These are phyloP conservation scores for Penicillium sp. DNA, from an alignment of 2,329 filamentous ascomycete genomes.

Conservation along the genomic window DNA sequence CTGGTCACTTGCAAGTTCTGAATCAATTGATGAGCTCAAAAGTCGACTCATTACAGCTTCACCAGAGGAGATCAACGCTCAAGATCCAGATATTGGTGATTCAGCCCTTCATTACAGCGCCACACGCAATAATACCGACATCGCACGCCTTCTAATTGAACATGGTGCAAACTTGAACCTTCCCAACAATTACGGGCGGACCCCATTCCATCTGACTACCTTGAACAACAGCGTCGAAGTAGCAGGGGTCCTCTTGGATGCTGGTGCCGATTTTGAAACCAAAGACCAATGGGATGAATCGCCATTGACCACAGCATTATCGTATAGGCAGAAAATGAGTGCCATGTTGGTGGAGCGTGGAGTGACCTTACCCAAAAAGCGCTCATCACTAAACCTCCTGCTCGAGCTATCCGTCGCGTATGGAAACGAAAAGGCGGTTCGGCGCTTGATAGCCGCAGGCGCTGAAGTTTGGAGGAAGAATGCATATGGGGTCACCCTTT, in stretches of 20 bases:
- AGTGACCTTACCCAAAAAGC: not conserved
- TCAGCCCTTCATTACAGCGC: slow-evolving; percentile 4
- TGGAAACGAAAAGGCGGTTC: not conserved
- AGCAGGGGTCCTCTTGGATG: not conserved
- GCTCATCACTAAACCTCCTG: not conserved
- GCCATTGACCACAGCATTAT: not conserved
- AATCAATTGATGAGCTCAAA: not conserved
- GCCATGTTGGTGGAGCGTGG: not conserved
- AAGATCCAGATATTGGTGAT: slow-evolving; percentile 2
- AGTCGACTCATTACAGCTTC: not conserved
- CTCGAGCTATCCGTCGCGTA: not conserved
- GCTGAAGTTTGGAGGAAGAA: slow-evolving; percentile 3
- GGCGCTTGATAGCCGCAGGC: not conserved
- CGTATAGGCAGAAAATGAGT: not conserved
- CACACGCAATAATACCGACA: not conserved
- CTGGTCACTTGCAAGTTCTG: not conserved
- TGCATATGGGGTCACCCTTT: not conserved
- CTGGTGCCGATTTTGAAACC: not conserved
- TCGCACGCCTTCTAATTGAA: not conserved
- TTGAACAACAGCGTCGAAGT: not conserved
- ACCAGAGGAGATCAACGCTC: not conserved
- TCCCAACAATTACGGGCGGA: slow-evolving; percentile 1
- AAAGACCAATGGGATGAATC: slow-evolving; percentile 1
- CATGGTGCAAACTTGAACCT: not conserved
- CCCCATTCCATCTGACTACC: not conserved